Percentiles rank a stretch among this genome's conserved stretches.
phyloP scores from a whole-genome alignment of 164 flowering plant species.

The Stephania yunnanensis region DNA sequence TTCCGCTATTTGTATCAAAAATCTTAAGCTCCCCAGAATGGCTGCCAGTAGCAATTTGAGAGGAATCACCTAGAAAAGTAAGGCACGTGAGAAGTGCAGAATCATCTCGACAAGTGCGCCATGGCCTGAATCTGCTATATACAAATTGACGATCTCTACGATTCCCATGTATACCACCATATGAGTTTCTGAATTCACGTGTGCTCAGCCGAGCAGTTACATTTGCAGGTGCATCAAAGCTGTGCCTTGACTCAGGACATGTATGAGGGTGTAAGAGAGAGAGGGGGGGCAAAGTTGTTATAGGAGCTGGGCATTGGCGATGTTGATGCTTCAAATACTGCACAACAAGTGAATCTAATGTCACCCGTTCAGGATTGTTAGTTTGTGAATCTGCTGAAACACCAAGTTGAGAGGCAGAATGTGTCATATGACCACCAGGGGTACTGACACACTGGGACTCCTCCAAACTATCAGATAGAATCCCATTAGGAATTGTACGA shows the following conservation, averaged over 20 bases:
- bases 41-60: slow-evolving; percentile 69
- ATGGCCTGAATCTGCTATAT: slow-evolving; percentile 88
- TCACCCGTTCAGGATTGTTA: slow-evolving; percentile 56
- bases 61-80: slow-evolving; percentile 64
- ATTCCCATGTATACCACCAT: slow-evolving; percentile 75
- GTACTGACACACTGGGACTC: slow-evolving; percentile 33
- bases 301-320: slow-evolving; percentile 95
- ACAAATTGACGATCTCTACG: slow-evolving; percentile 89
- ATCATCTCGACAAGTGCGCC: slow-evolving; percentile 93
- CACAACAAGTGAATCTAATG: slow-evolving; percentile 80
- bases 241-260: slow-evolving; percentile 86
- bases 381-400: slow-evolving; percentile 44
- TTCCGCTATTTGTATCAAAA: slow-evolving; percentile 66
- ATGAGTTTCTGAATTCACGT: slow-evolving; percentile 58
- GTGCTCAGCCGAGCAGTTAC: slow-evolving; percentile 70
- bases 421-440: slow-evolving; percentile 26
- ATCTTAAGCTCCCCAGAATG: slow-evolving; percentile 82
- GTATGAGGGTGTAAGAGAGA: slow-evolving; percentile 87
- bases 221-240: slow-evolving; percentile 88
- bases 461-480: slow-evolving; percentile 35
- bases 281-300: slow-evolving; percentile 94
- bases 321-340: slow-evolving; percentile 97
- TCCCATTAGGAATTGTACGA: slow-evolving; percentile 23
- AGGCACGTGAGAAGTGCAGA: slow-evolving; percentile 75
- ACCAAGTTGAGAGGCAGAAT: slow-evolving; percentile 35